Conservation (phyloP, 345 rosid species). For the Eucalyptus polyanthemos region DNA sequence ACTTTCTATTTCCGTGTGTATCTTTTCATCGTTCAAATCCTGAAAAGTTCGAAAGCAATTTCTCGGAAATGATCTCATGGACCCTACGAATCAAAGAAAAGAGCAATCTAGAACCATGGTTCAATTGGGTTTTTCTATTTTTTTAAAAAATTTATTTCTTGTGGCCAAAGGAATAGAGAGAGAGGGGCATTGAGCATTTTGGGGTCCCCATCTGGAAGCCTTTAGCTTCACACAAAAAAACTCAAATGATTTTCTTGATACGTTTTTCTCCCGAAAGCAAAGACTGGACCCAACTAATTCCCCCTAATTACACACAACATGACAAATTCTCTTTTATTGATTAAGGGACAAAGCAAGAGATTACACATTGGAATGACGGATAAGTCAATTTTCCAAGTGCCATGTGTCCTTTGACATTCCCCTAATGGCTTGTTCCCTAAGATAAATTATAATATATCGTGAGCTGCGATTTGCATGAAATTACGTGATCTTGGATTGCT, state of each 20-base stretch:
- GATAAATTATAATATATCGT: background rate
- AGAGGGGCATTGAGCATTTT: background rate
- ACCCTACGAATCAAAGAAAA: background rate
- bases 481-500: background rate
- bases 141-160: background rate
- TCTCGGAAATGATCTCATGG: background rate
- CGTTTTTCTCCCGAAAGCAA: background rate
- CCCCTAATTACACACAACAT: background rate
- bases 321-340: background rate
- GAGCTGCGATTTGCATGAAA: background rate
- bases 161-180: background rate
- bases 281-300: slow-evolving; percentile 12
- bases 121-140: background rate
- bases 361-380: background rate
- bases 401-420: background rate
- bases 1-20: background rate
- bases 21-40: background rate
- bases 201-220: background rate
- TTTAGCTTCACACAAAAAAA: slow-evolving; percentile 52
- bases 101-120: background rate
- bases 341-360: background rate
- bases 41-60: background rate
- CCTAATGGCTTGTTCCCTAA: background rate
- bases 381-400: background rate
- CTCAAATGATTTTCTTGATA: background rate